These are phyloP conservation scores for Chaetomium cochliodes DNA, from an alignment of 495 filamentous ascomycete genomes.

Conservation along the genomic window DNA sequence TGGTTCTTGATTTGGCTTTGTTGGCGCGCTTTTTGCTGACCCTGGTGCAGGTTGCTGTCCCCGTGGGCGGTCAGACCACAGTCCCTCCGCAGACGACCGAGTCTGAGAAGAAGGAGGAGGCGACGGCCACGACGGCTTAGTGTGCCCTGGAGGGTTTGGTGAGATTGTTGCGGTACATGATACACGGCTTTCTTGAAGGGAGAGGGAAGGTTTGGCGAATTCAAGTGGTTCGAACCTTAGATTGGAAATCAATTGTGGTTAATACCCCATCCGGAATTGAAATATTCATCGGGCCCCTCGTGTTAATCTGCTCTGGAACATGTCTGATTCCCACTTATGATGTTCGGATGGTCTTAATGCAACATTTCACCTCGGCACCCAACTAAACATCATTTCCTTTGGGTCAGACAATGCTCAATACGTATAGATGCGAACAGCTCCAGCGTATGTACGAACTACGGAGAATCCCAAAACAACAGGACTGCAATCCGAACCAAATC, in stretches of 20 bases:
- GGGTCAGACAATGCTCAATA: background rate
- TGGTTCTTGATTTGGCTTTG: background rate
- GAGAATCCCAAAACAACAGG: background rate
- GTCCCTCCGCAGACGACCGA: background rate
- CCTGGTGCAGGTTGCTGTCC: conserved; percentile 12
- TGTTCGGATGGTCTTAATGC: too few species aligned
- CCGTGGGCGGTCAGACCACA: background rate
- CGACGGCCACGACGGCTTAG: background rate
- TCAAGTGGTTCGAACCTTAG: background rate
- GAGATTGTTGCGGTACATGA: background rate
- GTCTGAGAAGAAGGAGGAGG: conserved; percentile 9
- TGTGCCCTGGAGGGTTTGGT: background rate
- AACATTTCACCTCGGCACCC: too few species aligned
- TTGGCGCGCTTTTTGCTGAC: background rate
- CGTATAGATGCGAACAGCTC: background rate
- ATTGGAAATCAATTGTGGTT: too few species aligned
- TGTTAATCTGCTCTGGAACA: too few species aligned
- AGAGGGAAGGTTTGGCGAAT: background rate
- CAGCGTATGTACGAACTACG: background rate
- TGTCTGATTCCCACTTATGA: too few species aligned
- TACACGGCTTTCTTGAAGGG: background rate
- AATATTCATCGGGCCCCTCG: too few species aligned
- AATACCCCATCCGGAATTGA: too few species aligned
- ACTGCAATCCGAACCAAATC: background rate
- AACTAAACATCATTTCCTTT: background rate